Evolutionary conservation across 192 early-diverging fungal species (phyloP).

Genomic region (Podila epigama): DNA sequence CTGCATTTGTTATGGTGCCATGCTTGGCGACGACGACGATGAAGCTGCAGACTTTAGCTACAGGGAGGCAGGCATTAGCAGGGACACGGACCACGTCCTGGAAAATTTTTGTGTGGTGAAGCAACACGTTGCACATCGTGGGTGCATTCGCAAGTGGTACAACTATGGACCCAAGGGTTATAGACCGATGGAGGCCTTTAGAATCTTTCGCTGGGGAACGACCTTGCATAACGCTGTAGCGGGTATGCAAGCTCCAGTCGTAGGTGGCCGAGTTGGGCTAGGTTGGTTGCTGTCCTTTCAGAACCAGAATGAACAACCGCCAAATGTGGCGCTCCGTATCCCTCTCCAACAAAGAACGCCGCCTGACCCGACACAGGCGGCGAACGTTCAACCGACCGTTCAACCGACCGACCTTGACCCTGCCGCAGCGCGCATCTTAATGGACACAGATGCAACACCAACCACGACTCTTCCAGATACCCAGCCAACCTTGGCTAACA

Average conservation of each 20-base stretch:
- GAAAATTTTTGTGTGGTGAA: constrained; percentile 45
- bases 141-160: constrained; percentile 49
- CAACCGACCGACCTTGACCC: no score
- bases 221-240: constrained; percentile 37
- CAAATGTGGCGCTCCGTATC: constrained; percentile 3
- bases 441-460: not conserved
- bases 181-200: constrained; percentile 43
- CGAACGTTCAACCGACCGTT: no score
- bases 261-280: constrained; percentile 27
- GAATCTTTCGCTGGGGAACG: constrained; percentile 35
- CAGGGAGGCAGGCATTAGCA: constrained; percentile 4
- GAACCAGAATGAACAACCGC: not conserved
- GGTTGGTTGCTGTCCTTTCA: constrained; percentile 23
- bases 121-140: constrained; percentile 45
- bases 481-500: not conserved
- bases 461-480: not conserved
- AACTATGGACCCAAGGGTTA: constrained; percentile 47
- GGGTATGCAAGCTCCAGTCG: constrained; percentile 10
- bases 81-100: constrained; percentile 39
- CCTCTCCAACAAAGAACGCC: no score
- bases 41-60: not conserved
- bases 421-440: no score
- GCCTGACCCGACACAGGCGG: no score
- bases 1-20: constrained; percentile 48
- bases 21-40: constrained; percentile 43